phyloP scores from a whole-genome alignment of 192 early-diverging fungal genomes.

The Entrophospora sp. region DNA sequence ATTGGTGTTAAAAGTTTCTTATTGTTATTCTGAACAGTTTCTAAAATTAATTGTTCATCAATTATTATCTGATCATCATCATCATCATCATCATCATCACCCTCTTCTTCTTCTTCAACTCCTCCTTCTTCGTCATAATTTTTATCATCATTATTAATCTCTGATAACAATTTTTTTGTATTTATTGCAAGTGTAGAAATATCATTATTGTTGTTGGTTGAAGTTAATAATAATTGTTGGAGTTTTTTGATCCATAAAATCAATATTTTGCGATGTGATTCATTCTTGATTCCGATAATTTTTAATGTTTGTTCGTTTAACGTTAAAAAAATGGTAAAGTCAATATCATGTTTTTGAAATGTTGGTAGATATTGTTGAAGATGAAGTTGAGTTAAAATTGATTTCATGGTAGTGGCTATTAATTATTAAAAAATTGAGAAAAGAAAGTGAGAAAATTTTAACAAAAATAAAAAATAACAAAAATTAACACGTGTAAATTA shows the following conservation, averaged over 20 bases:
- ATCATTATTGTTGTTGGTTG: too few relatives aligned
- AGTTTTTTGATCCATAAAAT: neutral
- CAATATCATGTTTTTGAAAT: conserved; percentile 6
- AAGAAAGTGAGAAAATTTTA: too few relatives aligned
- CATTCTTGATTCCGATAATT: neutral
- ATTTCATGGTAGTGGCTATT: too few relatives aligned
- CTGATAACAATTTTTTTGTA: neutral
- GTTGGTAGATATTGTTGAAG: conserved; percentile 2
- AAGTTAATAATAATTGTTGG: neutral
- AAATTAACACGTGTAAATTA: too few relatives aligned
- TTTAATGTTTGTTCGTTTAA: neutral
- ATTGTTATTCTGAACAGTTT: too few relatives aligned
- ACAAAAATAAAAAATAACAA: too few relatives aligned
- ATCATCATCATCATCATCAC: neutral
- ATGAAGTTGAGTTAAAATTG: neutral
- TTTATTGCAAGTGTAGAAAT: neutral
- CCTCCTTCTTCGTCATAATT: too few relatives aligned
- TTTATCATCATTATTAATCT: too few relatives aligned
- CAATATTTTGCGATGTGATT: neutral
- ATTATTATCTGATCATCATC: too few relatives aligned
- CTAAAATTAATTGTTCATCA: too few relatives aligned
- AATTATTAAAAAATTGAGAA: too few relatives aligned
- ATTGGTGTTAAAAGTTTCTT: too few relatives aligned
- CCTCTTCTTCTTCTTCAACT: neutral
- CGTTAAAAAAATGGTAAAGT: neutral